These are phyloP conservation scores for Russula compacta DNA, from an alignment of 768 basidiomycete genomes.

Conservation along the genomic window DNA sequence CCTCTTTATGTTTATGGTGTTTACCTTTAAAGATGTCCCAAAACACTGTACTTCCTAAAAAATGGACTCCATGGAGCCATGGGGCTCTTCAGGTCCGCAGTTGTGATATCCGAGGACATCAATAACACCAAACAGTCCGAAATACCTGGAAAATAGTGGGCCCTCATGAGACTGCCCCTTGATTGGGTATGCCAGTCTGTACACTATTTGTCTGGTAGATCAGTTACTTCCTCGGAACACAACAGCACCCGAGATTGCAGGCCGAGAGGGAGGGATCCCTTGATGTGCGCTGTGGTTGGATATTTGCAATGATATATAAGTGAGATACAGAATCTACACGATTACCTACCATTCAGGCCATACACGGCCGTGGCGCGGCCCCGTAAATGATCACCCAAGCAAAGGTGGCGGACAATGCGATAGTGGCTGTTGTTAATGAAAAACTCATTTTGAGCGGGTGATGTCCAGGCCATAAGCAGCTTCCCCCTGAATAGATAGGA, in stretches of 20 bases:
- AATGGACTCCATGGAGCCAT: neutral
- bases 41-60: neutral
- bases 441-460: neutral
- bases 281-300: neutral
- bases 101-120: neutral
- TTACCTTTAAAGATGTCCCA: neutral
- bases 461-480: neutral
- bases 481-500: neutral
- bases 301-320: neutral
- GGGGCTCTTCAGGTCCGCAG: neutral
- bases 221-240: neutral
- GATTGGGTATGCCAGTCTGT: neutral
- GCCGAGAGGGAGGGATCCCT: neutral
- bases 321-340: neutral
- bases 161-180: neutral
- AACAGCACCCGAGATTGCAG: neutral
- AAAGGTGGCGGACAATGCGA: neutral
- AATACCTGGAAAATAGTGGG: neutral
- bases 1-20: neutral
- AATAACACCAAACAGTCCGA: neutral
- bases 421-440: neutral
- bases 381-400: neutral
- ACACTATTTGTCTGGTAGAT: neutral
- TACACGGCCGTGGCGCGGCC: neutral
- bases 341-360: neutral